Base-by-base conservation (phyloP, 106 monocot genomes). In the Dendrobium chrysotoxum region DNA sequence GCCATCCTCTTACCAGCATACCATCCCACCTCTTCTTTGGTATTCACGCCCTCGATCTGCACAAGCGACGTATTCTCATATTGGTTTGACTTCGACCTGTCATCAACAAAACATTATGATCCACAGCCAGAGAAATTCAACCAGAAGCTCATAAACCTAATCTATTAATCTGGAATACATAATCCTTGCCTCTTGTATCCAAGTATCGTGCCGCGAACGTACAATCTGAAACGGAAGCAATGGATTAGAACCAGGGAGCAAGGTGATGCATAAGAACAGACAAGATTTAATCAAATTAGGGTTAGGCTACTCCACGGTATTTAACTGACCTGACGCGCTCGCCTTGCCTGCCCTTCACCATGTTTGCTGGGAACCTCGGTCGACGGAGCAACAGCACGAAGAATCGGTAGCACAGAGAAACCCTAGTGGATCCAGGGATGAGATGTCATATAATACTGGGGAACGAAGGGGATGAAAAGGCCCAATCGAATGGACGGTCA, bases 1-100 rank as follows among this genome's bases (percentile, higher is more conserved):
- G 91, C 91, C 79, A 91, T 39, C 61, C 80, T 76, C 89, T 91
- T 91, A 28, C 93, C 91, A 12, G 61, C 65, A 85, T 94, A 94
- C 91, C 91, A 91, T 0, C 74, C 77, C 11, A 89, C 91, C 46
- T 94, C 93, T 44, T 94, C 93, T 83, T 84, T 94, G 12, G 93
- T 94, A 79, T 89, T 94, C 80, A 91, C 93, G 0, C 93, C 91
- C 83, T 91, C 91, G 78, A 94, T 88, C 83, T 94, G 91, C 10
- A 94, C 10, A 81, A 94, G 75, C 13, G 93, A 91, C 25, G 88
- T 89, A 85, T 89, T 91, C 83, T 94, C 95, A 65, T 91, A 89
- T 83, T 92, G 89, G 80, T 91, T 90, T 23, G 91, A 91, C 74
- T 92, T 95, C 53, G 91, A 91, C 54, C 91, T 90, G 77, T 41